Percentiles rank a stretch among this genome's conserved stretches.
Evolutionary conservation across 768 basidiomycete species (phyloP).

Genomic region (Lactarius akahatsu): DNA sequence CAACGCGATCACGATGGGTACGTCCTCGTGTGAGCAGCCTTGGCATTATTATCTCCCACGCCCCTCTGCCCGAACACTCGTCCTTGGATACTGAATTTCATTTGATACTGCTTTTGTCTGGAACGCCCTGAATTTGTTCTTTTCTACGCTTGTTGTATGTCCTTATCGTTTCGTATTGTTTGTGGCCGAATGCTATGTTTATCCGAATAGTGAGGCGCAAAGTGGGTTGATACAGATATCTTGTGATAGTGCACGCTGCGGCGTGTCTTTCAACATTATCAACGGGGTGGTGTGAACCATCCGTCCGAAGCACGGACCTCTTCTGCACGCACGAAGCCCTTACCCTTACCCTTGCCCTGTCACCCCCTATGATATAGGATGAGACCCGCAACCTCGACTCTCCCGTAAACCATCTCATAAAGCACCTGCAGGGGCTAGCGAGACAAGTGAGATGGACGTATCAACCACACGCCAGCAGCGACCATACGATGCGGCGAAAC

Average conservation of each 20-base stretch:
- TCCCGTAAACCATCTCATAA: background rate
- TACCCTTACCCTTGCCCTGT: slow-evolving; percentile 19
- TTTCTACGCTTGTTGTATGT: background rate
- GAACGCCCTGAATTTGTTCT: background rate
- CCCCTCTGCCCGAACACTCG: background rate
- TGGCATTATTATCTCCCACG: background rate
- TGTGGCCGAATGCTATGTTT: background rate
- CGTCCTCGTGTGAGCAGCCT: slow-evolving; percentile 6
- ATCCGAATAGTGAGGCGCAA: background rate
- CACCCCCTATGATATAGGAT: slow-evolving; percentile 7
- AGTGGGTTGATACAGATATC: background rate
- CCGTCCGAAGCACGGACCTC: background rate
- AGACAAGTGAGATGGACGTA: slow-evolving; percentile 8
- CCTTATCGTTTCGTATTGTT: background rate
- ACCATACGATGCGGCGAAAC: background rate
- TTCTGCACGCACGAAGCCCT: background rate
- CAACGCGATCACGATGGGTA: background rate
- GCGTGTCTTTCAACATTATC: background rate
- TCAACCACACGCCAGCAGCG: background rate
- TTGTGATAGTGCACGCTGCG: background rate
- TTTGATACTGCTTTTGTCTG: background rate
- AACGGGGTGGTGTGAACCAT: background rate
- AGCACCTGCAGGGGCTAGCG: background rate
- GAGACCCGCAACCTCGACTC: slow-evolving; percentile 3
- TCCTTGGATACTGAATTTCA: background rate